Conservation (phyloP, 352 stramenopile species). For the Phytophthora cryptogea region DNA sequence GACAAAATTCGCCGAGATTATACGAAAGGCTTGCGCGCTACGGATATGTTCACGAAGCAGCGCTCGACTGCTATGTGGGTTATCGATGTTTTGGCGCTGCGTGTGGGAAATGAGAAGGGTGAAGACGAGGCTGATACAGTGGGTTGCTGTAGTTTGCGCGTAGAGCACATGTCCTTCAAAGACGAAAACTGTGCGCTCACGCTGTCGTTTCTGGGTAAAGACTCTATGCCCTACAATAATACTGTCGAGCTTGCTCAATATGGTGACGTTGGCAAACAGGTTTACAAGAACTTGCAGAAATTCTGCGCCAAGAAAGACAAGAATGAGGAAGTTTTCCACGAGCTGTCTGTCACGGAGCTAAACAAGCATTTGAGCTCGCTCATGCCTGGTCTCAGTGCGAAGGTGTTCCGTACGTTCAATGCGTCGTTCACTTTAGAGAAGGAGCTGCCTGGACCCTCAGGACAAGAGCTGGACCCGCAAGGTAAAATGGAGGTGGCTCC, state of each 20-base stretch:
- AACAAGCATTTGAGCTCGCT: constrained; percentile 99
- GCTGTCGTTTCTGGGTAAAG: constrained; percentile 99
- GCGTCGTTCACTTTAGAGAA: constrained; percentile 98
- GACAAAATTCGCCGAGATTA: constrained; percentile 94
- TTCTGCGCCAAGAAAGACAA: constrained; percentile 97
- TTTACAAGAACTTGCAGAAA: constrained; percentile 96
- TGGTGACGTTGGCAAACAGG: constrained; percentile 85
- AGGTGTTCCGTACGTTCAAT: constrained; percentile 99
- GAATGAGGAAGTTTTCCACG: constrained; percentile 98
- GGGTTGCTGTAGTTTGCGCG: constrained; percentile 98
- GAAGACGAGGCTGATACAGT: constrained; percentile 99
- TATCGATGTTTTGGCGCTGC: constrained; percentile 99
- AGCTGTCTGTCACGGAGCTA: constrained; percentile 94
- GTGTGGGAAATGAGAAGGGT: constrained; percentile 99
- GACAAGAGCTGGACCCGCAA: constrained; percentile 55
- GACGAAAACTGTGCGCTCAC: constrained; percentile 94
- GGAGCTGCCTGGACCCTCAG: constrained; percentile 82
- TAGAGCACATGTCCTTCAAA: constrained; percentile 98
- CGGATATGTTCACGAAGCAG: constrained; percentile 93
- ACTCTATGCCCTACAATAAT: constrained; percentile 99
- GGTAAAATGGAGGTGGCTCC: constrained; percentile 72
- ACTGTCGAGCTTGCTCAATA: constrained; percentile 96
- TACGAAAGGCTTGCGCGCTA: constrained; percentile 84
- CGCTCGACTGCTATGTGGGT: constrained; percentile 99
- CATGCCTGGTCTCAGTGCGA: constrained; percentile 99